phyloP scores from a whole-genome alignment of 768 basidiomycete species.

The Coprinopsis sp. region DNA sequence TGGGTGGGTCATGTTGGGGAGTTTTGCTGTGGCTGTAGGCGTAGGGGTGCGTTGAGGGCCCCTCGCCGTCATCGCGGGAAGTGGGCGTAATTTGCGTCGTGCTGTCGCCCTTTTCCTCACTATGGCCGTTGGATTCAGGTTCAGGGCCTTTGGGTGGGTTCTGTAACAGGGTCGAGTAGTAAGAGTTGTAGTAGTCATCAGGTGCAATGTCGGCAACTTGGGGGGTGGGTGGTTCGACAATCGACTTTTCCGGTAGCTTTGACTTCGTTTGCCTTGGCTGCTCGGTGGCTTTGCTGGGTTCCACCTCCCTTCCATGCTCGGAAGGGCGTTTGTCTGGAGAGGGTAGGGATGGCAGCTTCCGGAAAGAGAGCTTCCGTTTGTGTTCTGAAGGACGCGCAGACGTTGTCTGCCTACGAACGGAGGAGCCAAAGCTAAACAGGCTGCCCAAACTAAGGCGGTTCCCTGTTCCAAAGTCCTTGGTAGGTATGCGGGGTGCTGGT shows the following conservation, averaged over 20 bases:
- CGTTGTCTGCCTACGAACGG: neutral
- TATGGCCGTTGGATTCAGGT: conserved; percentile 3
- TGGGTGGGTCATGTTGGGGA: conserved; percentile 1
- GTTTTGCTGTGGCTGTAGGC: conserved; percentile 35
- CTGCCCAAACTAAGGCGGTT: conserved; percentile 51
- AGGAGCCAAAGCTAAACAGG: conserved; percentile 44
- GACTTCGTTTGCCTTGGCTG: too few relatives aligned
- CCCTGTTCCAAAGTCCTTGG: conserved; percentile 20
- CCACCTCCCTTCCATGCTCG: neutral
- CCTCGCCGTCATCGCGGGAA: too few relatives aligned
- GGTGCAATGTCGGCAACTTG: conserved; percentile 14
- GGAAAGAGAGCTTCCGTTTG: neutral
- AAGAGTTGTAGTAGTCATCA: conserved; percentile 49
- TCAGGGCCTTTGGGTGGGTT: conserved; percentile 8
- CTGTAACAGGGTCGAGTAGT: conserved; percentile 38
- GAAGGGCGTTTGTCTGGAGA: too few relatives aligned
- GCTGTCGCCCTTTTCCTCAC: too few relatives aligned
- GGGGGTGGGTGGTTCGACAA: neutral
- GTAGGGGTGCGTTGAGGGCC: conserved; percentile 45
- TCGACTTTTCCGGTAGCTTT: too few relatives aligned
- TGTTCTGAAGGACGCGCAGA: neutral
- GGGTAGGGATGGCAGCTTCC: too few relatives aligned
- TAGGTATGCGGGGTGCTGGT: conserved; percentile 39
- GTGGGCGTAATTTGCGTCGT: too few relatives aligned
- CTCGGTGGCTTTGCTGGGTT: neutral